Conservation (phyloP, 2,329 filamentous ascomycete species). For the Penicillium sp. region DNA sequence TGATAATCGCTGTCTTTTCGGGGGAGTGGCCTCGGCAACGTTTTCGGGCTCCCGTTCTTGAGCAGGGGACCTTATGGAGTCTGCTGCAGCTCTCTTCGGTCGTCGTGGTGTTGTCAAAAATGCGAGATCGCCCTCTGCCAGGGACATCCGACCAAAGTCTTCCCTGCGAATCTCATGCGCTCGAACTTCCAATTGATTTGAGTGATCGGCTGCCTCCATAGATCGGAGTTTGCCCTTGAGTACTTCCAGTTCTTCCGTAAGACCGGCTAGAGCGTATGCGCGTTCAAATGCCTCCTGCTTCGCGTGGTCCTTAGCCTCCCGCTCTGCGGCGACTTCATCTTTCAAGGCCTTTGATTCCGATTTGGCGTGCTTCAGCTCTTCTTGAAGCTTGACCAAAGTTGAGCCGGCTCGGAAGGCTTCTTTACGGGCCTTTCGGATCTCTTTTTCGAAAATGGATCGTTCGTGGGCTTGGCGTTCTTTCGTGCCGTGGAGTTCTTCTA, state of each 20-base stretch:
- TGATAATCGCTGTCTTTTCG: conserved; percentile 35
- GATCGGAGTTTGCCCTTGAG: conserved; percentile 44
- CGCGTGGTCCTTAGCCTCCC: conserved; percentile 47
- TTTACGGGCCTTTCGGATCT: conserved; percentile 56
- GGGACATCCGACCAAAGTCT: conserved; percentile 27
- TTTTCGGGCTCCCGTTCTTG: conserved; percentile 8
- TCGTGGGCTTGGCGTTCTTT: conserved; percentile 53
- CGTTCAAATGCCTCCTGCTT: conserved; percentile 50
- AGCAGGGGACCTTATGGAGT: conserved; percentile 24
- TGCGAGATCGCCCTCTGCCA: conserved; percentile 34
- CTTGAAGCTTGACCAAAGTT: conserved; percentile 55
- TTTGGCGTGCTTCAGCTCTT: conserved; percentile 47
- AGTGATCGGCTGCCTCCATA: conserved; percentile 39
- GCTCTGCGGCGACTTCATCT: conserved; percentile 53
- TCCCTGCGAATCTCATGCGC: conserved; percentile 33
- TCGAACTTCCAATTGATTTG: conserved; percentile 32
- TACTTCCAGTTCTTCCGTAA: conserved; percentile 46
- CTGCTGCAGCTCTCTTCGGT: conserved; percentile 35
- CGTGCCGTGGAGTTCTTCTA: conserved; percentile 54
- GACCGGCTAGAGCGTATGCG: conserved; percentile 46
- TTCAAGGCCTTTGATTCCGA: conserved; percentile 51
- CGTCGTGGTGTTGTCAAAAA: conserved; percentile 33
- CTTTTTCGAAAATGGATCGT: conserved; percentile 55
- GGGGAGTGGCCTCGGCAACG: conserved; percentile 30
- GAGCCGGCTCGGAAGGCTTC: conserved; percentile 60